Evolutionary conservation across 73 alveolate species (phyloP).

Genomic region (Paramecium primaurelia): DNA sequence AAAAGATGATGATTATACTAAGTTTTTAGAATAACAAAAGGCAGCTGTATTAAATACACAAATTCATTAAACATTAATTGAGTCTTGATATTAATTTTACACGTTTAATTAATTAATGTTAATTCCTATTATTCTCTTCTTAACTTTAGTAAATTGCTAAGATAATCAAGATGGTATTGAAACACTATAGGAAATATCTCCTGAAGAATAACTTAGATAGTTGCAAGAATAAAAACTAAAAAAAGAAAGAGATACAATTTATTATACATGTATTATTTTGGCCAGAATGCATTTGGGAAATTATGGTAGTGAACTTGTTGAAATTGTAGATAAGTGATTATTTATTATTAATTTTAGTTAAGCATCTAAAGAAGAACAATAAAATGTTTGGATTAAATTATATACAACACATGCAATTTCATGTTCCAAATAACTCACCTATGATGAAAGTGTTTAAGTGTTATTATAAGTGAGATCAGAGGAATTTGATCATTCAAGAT

Average conservation of each 20-base stretch:
- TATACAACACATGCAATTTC: not conserved
- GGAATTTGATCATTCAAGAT: not conserved
- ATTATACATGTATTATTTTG: not conserved
- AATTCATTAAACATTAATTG: conserved; percentile 6
- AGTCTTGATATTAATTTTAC: not conserved
- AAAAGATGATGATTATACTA: not conserved
- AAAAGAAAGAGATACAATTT: not conserved
- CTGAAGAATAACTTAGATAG: not conserved
- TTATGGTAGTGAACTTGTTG: conserved; percentile 4
- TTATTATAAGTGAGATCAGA: not conserved
- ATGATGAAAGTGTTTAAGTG: conserved; percentile 11
- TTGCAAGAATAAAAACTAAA: not conserved
- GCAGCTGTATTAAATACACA: not conserved
- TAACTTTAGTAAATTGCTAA: not conserved
- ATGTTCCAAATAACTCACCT: not conserved
- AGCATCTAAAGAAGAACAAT: not conserved
- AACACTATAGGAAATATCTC: not conserved
- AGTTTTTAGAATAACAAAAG: not conserved
- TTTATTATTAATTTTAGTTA: not conserved
- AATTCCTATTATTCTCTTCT: not conserved
- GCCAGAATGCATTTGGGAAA: conserved; percentile 34
- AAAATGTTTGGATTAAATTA: conserved; percentile 5
- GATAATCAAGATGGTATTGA: not conserved
- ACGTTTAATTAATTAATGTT: not conserved
- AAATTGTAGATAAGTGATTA: not conserved